Evolutionary conservation across 192 early-diverging fungal species (phyloP).

Genomic region (Coemansia sp.): DNA sequence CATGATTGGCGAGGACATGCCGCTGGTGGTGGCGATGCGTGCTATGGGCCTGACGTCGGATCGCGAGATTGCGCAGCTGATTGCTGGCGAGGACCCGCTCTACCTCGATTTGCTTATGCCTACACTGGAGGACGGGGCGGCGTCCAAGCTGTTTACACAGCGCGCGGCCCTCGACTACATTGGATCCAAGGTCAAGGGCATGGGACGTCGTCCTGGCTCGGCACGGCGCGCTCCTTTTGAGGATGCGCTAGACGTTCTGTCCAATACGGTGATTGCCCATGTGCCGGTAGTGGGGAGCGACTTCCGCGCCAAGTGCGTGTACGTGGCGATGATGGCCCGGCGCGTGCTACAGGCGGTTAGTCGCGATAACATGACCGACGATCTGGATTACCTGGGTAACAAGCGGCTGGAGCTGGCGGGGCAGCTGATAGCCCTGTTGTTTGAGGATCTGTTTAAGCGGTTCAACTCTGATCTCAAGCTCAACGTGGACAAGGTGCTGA

Average conservation of each 20-base stretch:
- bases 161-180: conserved; percentile 95
- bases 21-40: conserved; percentile 90
- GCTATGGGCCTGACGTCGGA: conserved; percentile 92
- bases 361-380: conserved; percentile 87
- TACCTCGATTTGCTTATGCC: conserved; percentile 97
- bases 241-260: conserved; percentile 87
- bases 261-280: conserved; percentile 84
- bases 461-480: conserved; percentile 87
- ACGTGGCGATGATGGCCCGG: conserved; percentile 98
- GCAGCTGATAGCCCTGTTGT: conserved; percentile 84
- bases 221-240: conserved; percentile 75
- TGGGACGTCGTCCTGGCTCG: conserved; percentile 69
- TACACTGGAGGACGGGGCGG: conserved; percentile 89
- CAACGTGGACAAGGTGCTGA: conserved; percentile 66
- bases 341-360: conserved; percentile 80
- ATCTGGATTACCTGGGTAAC: conserved; percentile 99
- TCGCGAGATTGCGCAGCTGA: conserved; percentile 90
- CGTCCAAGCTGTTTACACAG: conserved; percentile 87
- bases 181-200: conserved; percentile 73
- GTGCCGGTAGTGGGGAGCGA: conserved; percentile 87
- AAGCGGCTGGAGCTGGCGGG: conserved; percentile 98
- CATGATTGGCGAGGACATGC: conserved; percentile 88
- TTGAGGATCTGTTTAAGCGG: conserved; percentile 94
- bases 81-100: conserved; percentile 94
- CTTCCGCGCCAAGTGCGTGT: conserved; percentile 93